A percentile compares a stretch with the other conserved stretches of the same genome.
Evolutionary conservation across 2,329 filamentous ascomycete species (phyloP).

Genomic region (Hortaea sp.): DNA sequence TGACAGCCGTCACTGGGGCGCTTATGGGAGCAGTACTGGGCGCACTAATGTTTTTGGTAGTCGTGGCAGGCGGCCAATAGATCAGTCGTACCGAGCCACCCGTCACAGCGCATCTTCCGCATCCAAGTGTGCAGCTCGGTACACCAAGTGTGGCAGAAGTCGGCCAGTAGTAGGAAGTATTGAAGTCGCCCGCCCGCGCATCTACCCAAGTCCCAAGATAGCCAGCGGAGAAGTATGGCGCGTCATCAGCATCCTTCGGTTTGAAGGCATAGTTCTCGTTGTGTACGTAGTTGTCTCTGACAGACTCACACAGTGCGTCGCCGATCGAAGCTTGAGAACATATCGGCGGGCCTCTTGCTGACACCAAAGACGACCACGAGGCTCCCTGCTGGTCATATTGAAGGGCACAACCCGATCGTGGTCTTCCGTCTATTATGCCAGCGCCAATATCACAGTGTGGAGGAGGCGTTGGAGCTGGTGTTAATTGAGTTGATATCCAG

Average conservation of each 20-base stretch:
- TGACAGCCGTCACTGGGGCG: slow-evolving; percentile 7
- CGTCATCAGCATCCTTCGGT: not conserved
- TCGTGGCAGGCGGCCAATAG: slow-evolving; percentile 11
- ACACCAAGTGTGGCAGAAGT: slow-evolving; percentile 7
- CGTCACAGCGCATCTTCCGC: slow-evolving; percentile 12
- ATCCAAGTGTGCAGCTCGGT: slow-evolving; percentile 10
- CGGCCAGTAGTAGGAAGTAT: slow-evolving; percentile 7
- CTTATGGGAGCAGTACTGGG: not conserved
- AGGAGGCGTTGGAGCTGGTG: slow-evolving; percentile 7
- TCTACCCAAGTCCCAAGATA: not conserved
- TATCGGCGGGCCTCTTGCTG: not conserved
- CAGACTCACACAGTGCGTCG: slow-evolving; percentile 4
- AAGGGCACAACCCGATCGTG: slow-evolving; percentile 3
- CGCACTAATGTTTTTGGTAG: slow-evolving; percentile 1
- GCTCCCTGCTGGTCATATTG: slow-evolving; percentile 1
- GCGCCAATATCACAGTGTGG: slow-evolving; percentile 7
- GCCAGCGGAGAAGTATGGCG: not conserved
- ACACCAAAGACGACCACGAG: not conserved
- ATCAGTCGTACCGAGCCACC: slow-evolving; percentile 12
- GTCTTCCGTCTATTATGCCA: slow-evolving; percentile 1
- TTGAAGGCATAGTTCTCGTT: not conserved
- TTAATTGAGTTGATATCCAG: slow-evolving; percentile 5
- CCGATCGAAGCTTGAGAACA: slow-evolving; percentile 8
- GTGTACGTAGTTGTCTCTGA: not conserved
- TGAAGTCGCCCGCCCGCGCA: not conserved